Percentiles rank a stretch among this genome's conserved stretches.
Conservation (phyloP, 2,329 filamentous ascomycete species). For the Aureobasidium pullulans region DNA sequence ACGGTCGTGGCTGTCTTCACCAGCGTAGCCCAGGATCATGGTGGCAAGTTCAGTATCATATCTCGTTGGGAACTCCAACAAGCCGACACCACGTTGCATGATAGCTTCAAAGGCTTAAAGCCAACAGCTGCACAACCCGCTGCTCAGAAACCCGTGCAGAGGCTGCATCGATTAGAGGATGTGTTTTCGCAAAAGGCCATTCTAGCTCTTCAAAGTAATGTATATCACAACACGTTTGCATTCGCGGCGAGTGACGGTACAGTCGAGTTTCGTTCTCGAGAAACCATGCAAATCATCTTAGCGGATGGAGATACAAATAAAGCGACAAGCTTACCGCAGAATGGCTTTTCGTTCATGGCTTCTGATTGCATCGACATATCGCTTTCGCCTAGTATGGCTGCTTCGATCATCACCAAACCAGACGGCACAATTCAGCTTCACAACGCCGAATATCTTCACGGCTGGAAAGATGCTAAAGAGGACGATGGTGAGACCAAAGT, state of each 20-base stretch:
- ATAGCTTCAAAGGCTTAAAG: conserved; percentile 30
- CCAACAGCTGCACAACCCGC: conserved; percentile 14
- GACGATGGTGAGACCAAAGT: background rate
- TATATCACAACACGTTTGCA: conserved; percentile 64
- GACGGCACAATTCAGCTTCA: conserved; percentile 37
- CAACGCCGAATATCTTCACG: conserved; percentile 34
- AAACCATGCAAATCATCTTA: conserved; percentile 59
- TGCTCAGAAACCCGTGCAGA: conserved; percentile 14
- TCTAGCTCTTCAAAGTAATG: conserved; percentile 59
- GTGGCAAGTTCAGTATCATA: conserved; percentile 53
- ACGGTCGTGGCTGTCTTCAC: conserved; percentile 69
- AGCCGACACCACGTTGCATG: conserved; percentile 23
- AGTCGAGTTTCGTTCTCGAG: conserved; percentile 70
- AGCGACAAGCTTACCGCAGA: conserved; percentile 65
- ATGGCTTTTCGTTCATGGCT: conserved; percentile 65
- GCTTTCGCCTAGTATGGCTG: conserved; percentile 42
- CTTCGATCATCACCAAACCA: conserved; percentile 36
- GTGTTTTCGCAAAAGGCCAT: conserved; percentile 63
- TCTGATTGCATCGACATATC: conserved; percentile 41
- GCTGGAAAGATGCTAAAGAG: conserved; percentile 14
- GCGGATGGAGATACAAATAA: conserved; percentile 56
- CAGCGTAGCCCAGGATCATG: conserved; percentile 44
- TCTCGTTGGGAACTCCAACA: conserved; percentile 74
- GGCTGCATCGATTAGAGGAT: conserved; percentile 59
- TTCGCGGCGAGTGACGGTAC: conserved; percentile 74